These are phyloP conservation scores for Sordaria brevicollis DNA, from an alignment of 495 filamentous ascomycete genomes.

Conservation along the genomic window DNA sequence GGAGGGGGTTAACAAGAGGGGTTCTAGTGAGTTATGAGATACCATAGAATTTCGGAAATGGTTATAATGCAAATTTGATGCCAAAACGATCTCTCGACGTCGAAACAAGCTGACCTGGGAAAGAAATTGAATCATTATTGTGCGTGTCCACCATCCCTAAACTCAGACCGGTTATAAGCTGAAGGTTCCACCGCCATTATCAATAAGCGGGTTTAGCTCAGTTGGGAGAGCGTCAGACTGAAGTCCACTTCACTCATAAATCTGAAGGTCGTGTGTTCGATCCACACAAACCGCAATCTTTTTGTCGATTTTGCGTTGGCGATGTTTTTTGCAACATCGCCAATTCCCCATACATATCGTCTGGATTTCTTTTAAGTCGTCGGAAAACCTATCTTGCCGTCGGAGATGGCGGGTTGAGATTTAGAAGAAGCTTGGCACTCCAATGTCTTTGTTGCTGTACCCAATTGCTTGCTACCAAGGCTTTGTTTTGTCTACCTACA, in stretches of 20 bases:
- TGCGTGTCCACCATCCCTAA: neutral
- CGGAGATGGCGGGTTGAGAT: too few relatives aligned
- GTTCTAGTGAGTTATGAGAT: too few relatives aligned
- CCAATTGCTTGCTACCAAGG: too few relatives aligned
- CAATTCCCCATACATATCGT: too few relatives aligned
- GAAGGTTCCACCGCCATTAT: accelerated
- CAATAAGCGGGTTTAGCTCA: neutral
- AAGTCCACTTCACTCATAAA: neutral
- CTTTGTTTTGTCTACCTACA: too few relatives aligned
- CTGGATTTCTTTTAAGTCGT: too few relatives aligned
- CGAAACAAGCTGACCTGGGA: neutral
- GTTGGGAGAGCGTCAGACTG: neutral
- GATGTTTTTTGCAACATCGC: neutral
- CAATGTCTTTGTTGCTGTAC: too few relatives aligned
- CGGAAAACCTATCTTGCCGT: too few relatives aligned
- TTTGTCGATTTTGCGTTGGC: neutral
- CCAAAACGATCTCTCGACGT: neutral
- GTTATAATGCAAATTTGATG: too few relatives aligned
- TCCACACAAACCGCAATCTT: neutral
- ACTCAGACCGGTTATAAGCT: neutral
- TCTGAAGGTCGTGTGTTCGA: neutral
- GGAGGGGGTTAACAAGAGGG: too few relatives aligned
- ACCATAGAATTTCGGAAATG: too few relatives aligned
- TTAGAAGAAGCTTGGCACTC: too few relatives aligned
- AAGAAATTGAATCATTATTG: neutral